Evolutionary conservation across 139 green algal genomes (phyloP).

Genomic region (Spirogloea muscicola): DNA sequence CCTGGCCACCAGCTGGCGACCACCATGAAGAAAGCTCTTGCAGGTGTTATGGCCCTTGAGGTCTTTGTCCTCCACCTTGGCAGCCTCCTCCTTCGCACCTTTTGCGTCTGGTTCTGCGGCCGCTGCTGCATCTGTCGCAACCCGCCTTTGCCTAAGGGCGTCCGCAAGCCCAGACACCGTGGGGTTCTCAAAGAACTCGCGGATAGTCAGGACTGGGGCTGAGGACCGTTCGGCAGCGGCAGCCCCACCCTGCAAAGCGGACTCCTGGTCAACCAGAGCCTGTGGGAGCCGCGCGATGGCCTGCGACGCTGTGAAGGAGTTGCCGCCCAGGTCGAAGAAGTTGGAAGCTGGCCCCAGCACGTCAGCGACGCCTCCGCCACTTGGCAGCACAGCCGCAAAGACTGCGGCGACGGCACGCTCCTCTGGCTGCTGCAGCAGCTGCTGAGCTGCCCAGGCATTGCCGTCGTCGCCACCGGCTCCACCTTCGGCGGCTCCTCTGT

Average conservation of each 20-base stretch:
- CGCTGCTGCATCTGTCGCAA: neutral
- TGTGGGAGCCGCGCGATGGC: neutral
- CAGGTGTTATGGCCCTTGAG: too few species aligned
- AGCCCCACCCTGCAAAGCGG: neutral
- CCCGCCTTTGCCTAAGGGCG: neutral
- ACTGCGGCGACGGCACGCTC: conserved; percentile 18
- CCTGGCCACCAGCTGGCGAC: neutral
- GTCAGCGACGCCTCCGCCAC: neutral
- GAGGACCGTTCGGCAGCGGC: neutral
- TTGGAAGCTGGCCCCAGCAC: too few species aligned
- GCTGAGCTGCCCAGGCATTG: too few species aligned
- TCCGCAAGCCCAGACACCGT: neutral
- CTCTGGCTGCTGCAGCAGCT: conserved; percentile 7
- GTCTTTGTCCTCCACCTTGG: too few species aligned
- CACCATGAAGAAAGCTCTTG: neutral
- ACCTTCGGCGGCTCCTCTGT: conserved; percentile 1
- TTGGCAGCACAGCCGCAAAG: conserved; percentile 4
- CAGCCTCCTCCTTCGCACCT: too few species aligned
- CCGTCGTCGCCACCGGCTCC: too few species aligned
- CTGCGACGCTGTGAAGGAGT: conserved; percentile 19
- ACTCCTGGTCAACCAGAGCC: neutral
- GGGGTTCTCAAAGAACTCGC: conserved; percentile 8
- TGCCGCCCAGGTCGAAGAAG: conserved; percentile 26
- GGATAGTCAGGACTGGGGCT: conserved; percentile 4
- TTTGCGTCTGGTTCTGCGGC: too few species aligned